Conservation (phyloP, 2,329 filamentous ascomycete species). For the Verticillium albo-atrum region DNA sequence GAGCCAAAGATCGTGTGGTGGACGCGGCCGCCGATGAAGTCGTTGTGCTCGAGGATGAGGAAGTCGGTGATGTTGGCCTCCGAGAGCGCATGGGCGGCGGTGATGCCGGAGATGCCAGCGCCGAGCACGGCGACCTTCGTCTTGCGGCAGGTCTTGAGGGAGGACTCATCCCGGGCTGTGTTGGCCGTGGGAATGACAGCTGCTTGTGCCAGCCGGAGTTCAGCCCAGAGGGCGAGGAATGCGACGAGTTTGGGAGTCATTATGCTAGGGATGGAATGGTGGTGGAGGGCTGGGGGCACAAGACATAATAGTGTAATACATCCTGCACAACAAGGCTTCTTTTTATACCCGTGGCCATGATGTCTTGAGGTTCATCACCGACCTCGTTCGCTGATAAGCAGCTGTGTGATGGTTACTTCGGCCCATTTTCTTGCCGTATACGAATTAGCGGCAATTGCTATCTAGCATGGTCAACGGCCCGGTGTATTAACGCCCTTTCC, state of each 20-base stretch:
- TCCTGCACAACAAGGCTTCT: too few relatives aligned
- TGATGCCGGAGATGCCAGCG: slow-evolving; percentile 59
- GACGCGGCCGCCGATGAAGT: slow-evolving; percentile 58
- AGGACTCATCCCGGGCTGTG: neutral
- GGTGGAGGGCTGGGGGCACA: neutral
- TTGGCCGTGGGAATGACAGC: neutral
- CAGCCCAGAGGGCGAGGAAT: neutral
- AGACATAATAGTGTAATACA: too few relatives aligned
- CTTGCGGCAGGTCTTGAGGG: slow-evolving; percentile 18
- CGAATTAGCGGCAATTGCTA: neutral
- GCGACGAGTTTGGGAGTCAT: neutral
- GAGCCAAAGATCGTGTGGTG: slow-evolving; percentile 53
- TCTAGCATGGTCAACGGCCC: too few relatives aligned
- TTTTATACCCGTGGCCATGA: too few relatives aligned
- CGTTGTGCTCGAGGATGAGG: slow-evolving; percentile 59
- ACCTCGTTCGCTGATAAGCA: too few relatives aligned
- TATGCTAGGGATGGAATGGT: neutral
- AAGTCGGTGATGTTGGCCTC: slow-evolving; percentile 61
- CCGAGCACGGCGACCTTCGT: slow-evolving; percentile 43
- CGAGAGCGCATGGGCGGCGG: slow-evolving; percentile 57
- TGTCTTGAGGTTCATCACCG: too few relatives aligned
- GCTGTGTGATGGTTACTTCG: too few relatives aligned
- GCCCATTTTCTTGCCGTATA: neutral
- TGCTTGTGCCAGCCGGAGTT: neutral
- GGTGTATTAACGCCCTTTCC: too few relatives aligned